Conservation (phyloP, 805 yeast genomes). For the Yarrowia sp. region DNA sequence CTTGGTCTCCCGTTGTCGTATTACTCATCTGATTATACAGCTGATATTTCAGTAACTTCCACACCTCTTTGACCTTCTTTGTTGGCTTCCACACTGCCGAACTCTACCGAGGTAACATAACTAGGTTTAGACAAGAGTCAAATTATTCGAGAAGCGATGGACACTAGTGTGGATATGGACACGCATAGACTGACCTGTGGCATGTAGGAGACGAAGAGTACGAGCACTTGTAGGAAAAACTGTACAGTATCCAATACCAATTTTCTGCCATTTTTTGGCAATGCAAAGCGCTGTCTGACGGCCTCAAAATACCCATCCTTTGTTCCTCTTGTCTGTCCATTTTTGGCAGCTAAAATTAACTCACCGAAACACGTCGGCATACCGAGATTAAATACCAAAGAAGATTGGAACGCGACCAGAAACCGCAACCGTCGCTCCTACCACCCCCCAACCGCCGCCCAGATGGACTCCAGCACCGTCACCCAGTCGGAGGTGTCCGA, state of each 20-base stretch:
- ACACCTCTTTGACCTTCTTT: not conserved
- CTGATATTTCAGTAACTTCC: no score
- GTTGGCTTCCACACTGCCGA: not conserved
- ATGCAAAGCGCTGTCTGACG: no score
- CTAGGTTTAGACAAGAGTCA: slow-evolving; percentile 6
- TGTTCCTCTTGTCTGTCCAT: not conserved
- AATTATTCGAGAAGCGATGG: not conserved
- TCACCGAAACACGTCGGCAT: slow-evolving; percentile 17
- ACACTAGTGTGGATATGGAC: not conserved
- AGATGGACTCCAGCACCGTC: slow-evolving; percentile 35
- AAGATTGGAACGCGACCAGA: slow-evolving; percentile 12
- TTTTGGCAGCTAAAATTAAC: slow-evolving; percentile 11
- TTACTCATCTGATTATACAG: not conserved
- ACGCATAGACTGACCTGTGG: slow-evolving; percentile 1
- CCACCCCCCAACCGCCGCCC: not conserved
- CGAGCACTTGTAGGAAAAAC: no score
- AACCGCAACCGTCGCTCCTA: not conserved
- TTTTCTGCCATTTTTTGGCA: no score
- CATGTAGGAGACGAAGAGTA: no score
- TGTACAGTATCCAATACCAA: no score
- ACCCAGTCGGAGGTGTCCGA: slow-evolving; percentile 36
- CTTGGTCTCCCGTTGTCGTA: not conserved
- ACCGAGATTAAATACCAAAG: not conserved
- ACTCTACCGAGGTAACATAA: not conserved
- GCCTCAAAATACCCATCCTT: not conserved